Percentiles rank a stretch among this genome's conserved stretches.
Conservation (phyloP, 176 grass and related monocot species). For the Saccharum spontaneum region DNA sequence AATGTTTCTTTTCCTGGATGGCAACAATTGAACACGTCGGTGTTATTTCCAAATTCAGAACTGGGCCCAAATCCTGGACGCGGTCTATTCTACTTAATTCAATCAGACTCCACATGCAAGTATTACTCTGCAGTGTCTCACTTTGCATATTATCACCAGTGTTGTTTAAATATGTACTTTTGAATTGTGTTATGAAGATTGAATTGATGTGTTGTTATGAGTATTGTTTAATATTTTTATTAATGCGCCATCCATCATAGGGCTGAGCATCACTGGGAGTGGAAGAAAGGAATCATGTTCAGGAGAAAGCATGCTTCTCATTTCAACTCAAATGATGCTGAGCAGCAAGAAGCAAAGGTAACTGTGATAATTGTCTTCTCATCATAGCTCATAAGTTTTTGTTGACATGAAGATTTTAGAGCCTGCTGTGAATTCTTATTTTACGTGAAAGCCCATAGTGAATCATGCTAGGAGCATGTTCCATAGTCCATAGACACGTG, state of each 20-base stretch:
- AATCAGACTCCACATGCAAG: neutral
- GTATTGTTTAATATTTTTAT: neutral
- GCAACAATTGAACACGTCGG: neutral
- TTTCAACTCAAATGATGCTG: constrained; percentile 41
- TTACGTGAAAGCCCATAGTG: neutral
- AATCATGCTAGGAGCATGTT: neutral
- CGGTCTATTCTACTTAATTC: neutral
- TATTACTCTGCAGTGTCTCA: neutral
- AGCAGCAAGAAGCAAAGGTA: constrained; percentile 68
- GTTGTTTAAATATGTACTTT: neutral
- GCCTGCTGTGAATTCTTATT: neutral
- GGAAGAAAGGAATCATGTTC: constrained; percentile 57
- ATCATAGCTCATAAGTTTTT: neutral
- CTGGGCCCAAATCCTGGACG: neutral
- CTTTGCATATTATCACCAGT: neutral
- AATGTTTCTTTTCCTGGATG: neutral
- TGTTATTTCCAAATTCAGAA: neutral
- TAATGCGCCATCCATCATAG: neutral
- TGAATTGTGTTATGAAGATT: neutral
- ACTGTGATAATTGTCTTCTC: neutral
- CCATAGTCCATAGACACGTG: neutral
- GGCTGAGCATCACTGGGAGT: neutral
- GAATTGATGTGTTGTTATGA: neutral
- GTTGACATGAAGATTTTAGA: neutral
- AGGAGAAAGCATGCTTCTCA: constrained; percentile 53